Conservation (phyloP, 2,329 filamentous ascomycete genomes). For the Arthrobotrys musiformis region DNA sequence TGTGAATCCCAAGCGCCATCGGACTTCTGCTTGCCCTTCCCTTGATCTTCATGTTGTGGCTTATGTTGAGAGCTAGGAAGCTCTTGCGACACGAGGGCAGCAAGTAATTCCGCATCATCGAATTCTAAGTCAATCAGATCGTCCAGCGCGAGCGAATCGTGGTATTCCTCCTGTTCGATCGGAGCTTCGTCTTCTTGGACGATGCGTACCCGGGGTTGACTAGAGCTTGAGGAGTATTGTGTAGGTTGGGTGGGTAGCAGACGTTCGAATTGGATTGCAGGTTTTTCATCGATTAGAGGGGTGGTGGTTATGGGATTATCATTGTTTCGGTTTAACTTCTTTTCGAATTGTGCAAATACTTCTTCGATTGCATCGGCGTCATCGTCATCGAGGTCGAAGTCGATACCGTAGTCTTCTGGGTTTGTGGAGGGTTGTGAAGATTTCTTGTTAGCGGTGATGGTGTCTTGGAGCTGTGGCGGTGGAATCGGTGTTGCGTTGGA, state of each 20-base stretch:
- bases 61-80: slow-evolving; percentile 41
- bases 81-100: slow-evolving; percentile 34
- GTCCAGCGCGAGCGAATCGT: slow-evolving; percentile 49
- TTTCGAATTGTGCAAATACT: slow-evolving; percentile 41
- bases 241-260: background rate
- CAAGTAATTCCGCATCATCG: slow-evolving; percentile 52
- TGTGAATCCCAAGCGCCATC: slow-evolving; percentile 25
- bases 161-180: slow-evolving; percentile 43
- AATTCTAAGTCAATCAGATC: slow-evolving; percentile 47
- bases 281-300: background rate
- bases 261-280: background rate
- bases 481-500: background rate
- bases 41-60: background rate
- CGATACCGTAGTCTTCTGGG: slow-evolving; percentile 46
- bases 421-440: slow-evolving; percentile 17
- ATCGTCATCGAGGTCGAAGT: slow-evolving; percentile 51
- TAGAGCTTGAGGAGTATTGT: background rate
- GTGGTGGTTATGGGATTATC: background rate
- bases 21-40: background rate
- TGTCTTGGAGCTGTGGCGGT: background rate
- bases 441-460: background rate
- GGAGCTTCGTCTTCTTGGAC: slow-evolving; percentile 6
- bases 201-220: background rate
- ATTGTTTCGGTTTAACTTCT: slow-evolving; percentile 23
- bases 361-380: slow-evolving; percentile 45